Evolutionary conservation across 179 eudicot genomes (phyloP), one percentile per base, ranked within the genome.

Genomic region (Silene coronaria): DNA sequence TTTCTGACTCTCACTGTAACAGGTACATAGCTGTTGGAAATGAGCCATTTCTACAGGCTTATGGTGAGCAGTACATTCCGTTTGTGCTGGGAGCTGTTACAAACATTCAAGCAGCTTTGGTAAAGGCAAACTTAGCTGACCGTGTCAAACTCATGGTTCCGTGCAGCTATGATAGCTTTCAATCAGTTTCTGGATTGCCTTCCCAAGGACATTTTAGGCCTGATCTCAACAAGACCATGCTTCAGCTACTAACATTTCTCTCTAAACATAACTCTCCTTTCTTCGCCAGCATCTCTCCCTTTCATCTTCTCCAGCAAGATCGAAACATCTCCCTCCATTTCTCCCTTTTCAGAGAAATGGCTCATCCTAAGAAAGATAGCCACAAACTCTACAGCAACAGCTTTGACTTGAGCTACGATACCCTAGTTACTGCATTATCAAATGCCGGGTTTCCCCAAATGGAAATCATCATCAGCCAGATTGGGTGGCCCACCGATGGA

Each of bases 401-500:
- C 83, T 90, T 89, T 67, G 93, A 89, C 79, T 70, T 88, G 79
- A 85, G 83, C 84, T 88, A 87, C 69, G 96, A 89, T 75, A 89
- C 89, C 13, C 76, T 93, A 24, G 73, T 87, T 8, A 71, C 88
- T 27, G 89, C 98, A 8, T 72, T 93, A 51, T 84, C 91, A 58
- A 71, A 60, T 58, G 86, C 85, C 24, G 88, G 96, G 24, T 91
- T 85, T 80, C 80, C 90, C 1, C 42, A 77, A 17, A 86, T 88
- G 78, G 97, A 89, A 38, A 81, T 91, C 34, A 76, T 87, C 34
- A 68, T 91, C n/a, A 84, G 89, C 24, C 84, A 87, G 82, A 91
- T 91, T 12, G 98, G 98, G 57, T 93, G 97, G 98, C 98, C 98
- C 14, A 89, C 98, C 2, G 97, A 93, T 67, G 98, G 98, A 77